Evolutionary conservation across 306 rosid species (phyloP).

Genomic region (Inga oerstediana): DNA sequence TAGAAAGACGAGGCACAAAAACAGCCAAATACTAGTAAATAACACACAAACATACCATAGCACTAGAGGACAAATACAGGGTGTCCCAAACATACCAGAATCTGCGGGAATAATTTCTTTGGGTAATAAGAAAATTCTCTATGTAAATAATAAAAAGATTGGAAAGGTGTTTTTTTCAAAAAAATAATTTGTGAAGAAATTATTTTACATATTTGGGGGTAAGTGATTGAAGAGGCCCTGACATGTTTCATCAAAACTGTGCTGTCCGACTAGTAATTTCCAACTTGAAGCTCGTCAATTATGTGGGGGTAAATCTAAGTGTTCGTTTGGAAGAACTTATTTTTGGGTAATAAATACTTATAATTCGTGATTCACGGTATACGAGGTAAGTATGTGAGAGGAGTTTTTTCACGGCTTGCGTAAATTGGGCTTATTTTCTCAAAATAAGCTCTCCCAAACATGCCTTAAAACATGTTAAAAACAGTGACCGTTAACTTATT

Average conservation of each 20-base stretch:
- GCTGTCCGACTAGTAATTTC: background rate
- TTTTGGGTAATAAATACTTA: too few species aligned
- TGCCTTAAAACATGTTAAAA: background rate
- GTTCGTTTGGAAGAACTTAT: too few species aligned
- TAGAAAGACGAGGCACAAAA: background rate
- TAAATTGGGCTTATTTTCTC: too few species aligned
- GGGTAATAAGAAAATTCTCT: background rate
- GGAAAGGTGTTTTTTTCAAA: too few species aligned
- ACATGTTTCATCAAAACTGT: slow-evolving; percentile 3
- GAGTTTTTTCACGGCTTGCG: too few species aligned
- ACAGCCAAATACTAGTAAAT: background rate
- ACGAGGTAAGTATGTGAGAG: too few species aligned
- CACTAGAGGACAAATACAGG: background rate
- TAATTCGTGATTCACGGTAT: too few species aligned
- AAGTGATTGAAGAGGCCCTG: background rate
- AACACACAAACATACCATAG: background rate
- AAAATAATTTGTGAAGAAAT: background rate
- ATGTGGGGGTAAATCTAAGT: background rate
- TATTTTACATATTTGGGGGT: background rate
- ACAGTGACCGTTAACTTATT: background rate
- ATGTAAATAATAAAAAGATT: background rate
- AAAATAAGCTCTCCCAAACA: too few species aligned
- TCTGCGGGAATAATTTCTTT: background rate
- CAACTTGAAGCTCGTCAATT: background rate
- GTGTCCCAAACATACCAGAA: background rate